Evolutionary conservation across 1,284 basidiomycete species (phyloP), one percentile per base, ranked within the genome.

Genomic region (Peniophora sp.): DNA sequence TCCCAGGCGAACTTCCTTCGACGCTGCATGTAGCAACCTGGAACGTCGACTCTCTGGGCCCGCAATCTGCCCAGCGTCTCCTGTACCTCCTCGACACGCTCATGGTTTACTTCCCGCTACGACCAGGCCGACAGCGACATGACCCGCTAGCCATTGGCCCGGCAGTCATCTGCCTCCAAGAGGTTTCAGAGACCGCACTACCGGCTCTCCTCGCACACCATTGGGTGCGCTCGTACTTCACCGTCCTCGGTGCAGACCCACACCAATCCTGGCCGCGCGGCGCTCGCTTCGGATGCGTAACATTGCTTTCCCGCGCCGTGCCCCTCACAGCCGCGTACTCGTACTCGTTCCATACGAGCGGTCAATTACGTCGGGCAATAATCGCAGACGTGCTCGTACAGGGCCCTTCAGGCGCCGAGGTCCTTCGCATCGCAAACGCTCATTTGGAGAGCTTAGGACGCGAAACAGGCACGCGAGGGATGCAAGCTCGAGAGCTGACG

Each of bases 111-210:
- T 20, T 41, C 38, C 38, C n/a, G 5, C 8, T 8, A 5, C 38
- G 38, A n/a, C 38, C 38, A 5, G 38, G 38, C 27, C 27, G 27
- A 32, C 5, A 12, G 27, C 27, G 27, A 5, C 6, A 32, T 5
- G 27, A 32, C 12, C 27, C 27, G 8, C 38, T 17, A 49, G 68
- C 67, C n/a, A 78, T 78, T 0, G 69, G 69, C 50, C 78, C 81
- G 3, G 81, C 77, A 58, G 73, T 75, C 47, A 72, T 89, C 52
- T 65, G 86, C 53, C 64, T 89, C 54, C 85, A 89, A 62, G 86
- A 89, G 62, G 75, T 89, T 25, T 61, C 73, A 25, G 52, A 49
- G 1, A 53, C 57, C 0, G 75, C 74, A 14, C 70, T 86, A 51
- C 52, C 61, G 0, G 62, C 66, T 45, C 64, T 89, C 43, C 69